These are phyloP conservation scores for Exophiala spinifera DNA, from an alignment of 2,329 filamentous ascomycete species.

Conservation along the genomic window DNA sequence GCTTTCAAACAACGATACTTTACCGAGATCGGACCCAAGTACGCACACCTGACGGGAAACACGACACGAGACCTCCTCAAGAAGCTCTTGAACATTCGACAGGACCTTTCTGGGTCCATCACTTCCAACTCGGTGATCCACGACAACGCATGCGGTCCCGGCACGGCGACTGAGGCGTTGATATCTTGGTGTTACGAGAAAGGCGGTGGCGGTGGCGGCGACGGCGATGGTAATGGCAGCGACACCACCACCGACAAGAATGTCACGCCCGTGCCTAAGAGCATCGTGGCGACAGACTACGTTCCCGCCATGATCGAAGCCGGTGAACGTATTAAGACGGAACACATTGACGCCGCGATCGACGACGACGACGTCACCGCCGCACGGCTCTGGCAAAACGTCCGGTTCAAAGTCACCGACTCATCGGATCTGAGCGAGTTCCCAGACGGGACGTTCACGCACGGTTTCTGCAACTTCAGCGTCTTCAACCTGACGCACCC, in stretches of 20 bases:
- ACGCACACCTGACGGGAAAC: constrained; percentile 33
- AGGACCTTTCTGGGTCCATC: constrained; percentile 26
- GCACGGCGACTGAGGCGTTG: constrained; percentile 32
- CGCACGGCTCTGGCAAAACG: not conserved
- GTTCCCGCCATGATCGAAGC: constrained; percentile 24
- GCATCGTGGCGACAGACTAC: constrained; percentile 27
- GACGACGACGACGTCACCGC: too few species aligned
- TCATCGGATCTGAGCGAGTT: constrained; percentile 1
- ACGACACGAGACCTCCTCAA: constrained; percentile 31
- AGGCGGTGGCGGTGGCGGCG: too few species aligned
- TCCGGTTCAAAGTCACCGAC: not conserved
- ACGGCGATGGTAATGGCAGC: too few species aligned
- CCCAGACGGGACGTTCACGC: constrained; percentile 2
- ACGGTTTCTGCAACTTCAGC: constrained; percentile 13
- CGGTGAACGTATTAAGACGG: not conserved
- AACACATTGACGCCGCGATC: too few species aligned
- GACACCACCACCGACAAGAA: too few species aligned
- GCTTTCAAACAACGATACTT: constrained; percentile 28
- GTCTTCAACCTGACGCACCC: constrained; percentile 12
- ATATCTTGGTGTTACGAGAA: not conserved
- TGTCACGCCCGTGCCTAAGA: constrained; percentile 2
- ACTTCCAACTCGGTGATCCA: constrained; percentile 31
- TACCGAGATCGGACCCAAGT: constrained; percentile 30
- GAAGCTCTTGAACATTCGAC: not conserved
- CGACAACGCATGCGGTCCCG: constrained; percentile 37